Evolutionary conservation across 306 rosid genomes (phyloP).

Genomic region (Dalbergia cultrata): DNA sequence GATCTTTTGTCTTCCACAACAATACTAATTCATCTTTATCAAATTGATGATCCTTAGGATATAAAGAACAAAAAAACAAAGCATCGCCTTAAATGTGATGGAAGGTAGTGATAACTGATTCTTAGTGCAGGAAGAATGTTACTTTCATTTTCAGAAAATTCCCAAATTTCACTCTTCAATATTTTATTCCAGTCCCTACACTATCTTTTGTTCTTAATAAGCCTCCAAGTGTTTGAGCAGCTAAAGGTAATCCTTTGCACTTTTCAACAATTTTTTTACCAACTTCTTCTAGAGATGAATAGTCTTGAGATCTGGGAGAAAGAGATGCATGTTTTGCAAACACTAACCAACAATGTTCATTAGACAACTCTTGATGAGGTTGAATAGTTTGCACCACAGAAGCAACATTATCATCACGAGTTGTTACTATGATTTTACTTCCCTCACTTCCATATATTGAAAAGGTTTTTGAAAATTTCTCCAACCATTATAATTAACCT

Average conservation of each 20-base stretch:
- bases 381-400: not conserved
- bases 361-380: not conserved
- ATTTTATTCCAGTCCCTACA: not conserved
- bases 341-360: not conserved
- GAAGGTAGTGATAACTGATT: not conserved
- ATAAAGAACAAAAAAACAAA: not conserved
- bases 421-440: not conserved
- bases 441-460: not conserved
- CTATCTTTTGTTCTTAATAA: not conserved
- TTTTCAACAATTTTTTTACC: not conserved
- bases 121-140: not conserved
- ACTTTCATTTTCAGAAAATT: not conserved
- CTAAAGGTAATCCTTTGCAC: not conserved
- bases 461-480: not conserved
- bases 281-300: not conserved
- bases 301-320: not conserved
- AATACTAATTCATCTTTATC: not conserved
- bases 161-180: not conserved
- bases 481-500: not conserved
- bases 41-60: not conserved
- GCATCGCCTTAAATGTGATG: not conserved
- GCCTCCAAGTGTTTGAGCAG: not conserved
- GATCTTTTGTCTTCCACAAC: not conserved
- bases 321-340: not conserved
- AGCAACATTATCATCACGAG: not conserved